phyloP scores from a whole-genome alignment of 2,329 filamentous ascomycete genomes.

The Phialophora verrucosa region DNA sequence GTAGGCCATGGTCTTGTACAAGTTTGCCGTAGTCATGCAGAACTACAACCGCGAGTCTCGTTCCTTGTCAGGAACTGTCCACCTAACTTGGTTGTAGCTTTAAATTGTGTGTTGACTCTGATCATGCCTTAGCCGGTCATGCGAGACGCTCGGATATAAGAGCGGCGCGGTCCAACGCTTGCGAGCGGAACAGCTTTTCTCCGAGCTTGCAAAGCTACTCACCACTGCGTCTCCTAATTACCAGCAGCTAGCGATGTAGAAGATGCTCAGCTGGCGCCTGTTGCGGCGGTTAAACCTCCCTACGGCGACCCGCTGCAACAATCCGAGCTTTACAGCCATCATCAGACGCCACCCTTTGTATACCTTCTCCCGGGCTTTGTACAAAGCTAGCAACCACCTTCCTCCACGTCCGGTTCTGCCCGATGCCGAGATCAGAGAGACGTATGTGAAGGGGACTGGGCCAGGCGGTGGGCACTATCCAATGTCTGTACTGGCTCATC shows the following conservation, averaged over 20 bases:
- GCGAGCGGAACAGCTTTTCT: slow-evolving; percentile 3
- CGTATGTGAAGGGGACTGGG: slow-evolving; percentile 87
- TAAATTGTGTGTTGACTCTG: too few species aligned
- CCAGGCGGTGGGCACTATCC: slow-evolving; percentile 71
- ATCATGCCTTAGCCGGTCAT: too few species aligned
- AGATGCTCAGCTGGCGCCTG: slow-evolving; percentile 12
- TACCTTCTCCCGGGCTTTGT: slow-evolving; percentile 37
- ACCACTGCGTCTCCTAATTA: neutral
- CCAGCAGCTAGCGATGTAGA: slow-evolving; percentile 11
- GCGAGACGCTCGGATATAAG: too few species aligned
- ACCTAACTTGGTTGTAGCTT: too few species aligned
- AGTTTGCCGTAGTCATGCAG: too few species aligned
- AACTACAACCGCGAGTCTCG: too few species aligned
- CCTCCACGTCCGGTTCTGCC: slow-evolving; percentile 73
- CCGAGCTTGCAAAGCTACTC: neutral
- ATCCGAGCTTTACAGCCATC: neutral
- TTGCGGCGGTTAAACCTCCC: neutral
- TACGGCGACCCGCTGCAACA: neutral
- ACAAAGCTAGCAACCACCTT: slow-evolving; percentile 60
- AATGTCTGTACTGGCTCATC: neutral
- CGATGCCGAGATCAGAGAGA: slow-evolving; percentile 80
- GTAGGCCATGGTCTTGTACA: too few species aligned
- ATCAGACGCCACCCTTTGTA: neutral
- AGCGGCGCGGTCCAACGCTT: too few species aligned
- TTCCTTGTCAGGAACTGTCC: too few species aligned